Percentiles rank a stretch among this genome's conserved stretches.
Conservation (phyloP, 2,329 filamentous ascomycete genomes). For the Aspergillus phoenicis region DNA sequence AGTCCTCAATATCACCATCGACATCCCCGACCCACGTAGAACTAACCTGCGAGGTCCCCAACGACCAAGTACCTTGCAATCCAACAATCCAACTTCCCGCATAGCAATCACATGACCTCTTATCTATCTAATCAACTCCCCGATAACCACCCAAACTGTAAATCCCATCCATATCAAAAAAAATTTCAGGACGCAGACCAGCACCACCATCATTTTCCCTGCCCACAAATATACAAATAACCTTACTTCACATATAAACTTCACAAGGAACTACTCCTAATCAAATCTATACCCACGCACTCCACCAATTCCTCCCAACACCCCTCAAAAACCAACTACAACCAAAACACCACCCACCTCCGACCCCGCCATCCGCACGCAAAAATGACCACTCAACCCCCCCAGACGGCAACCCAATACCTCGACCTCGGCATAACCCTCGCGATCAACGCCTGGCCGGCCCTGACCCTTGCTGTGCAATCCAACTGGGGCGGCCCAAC, state of each 20-base stretch:
- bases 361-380: not conserved
- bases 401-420: constrained; percentile 59
- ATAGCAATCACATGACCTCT: constrained; percentile 5
- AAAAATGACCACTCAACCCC: constrained; percentile 25
- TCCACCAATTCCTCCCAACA: not conserved
- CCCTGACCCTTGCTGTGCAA: constrained; percentile 81
- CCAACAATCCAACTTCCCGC: too few relatives aligned
- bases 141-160: not conserved
- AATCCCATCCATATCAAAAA: not conserved
- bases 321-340: not conserved
- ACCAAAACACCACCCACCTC: constrained; percentile 4
- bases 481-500: constrained; percentile 87
- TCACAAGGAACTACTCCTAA: not conserved
- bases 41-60: not conserved
- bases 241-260: not conserved
- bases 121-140: not conserved
- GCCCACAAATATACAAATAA: not conserved
- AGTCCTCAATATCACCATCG: too few relatives aligned
- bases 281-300: too few relatives aligned
- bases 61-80: too few relatives aligned
- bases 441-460: constrained; percentile 82
- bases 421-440: constrained; percentile 89
- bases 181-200: constrained; percentile 1
- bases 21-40: not conserved
- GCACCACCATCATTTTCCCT: not conserved